A percentile compares a stretch with the other conserved stretches of the same genome.
Evolutionary conservation across 108 stramenopile genomes (phyloP).

Genomic region (Skeletonema menzelii): DNA sequence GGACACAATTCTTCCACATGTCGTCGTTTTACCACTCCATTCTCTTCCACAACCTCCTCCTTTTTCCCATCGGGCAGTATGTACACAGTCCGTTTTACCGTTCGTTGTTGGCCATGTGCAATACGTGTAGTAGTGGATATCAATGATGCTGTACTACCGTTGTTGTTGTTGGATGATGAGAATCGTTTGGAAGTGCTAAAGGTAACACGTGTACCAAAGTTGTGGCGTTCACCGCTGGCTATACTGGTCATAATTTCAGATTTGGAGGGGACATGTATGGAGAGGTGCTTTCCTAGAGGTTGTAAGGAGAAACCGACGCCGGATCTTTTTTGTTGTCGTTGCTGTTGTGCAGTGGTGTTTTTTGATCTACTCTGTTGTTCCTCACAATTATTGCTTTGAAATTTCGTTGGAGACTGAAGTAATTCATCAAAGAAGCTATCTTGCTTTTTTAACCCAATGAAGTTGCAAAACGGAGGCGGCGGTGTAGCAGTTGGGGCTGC

Average conservation of each 20-base stretch:
- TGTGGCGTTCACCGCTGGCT: slow-evolving; percentile 20
- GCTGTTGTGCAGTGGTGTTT: background rate
- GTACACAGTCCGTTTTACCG: slow-evolving; percentile 28
- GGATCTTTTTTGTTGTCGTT: background rate
- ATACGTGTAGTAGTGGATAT: slow-evolving; percentile 37
- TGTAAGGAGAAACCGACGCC: slow-evolving; percentile 34
- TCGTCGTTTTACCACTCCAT: slow-evolving; percentile 29
- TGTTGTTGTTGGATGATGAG: background rate
- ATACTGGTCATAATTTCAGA: slow-evolving; percentile 30
- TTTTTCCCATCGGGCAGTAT: slow-evolving; percentile 35
- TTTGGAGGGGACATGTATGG: slow-evolving; percentile 33
- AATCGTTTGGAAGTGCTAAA: slow-evolving; percentile 9
- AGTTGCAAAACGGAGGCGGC: background rate
- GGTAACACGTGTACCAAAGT: slow-evolving; percentile 31
- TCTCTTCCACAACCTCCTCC: slow-evolving; percentile 36
- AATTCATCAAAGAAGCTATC: slow-evolving; percentile 44
- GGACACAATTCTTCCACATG: slow-evolving; percentile 20
- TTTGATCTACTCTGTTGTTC: background rate
- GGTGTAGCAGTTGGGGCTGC: background rate
- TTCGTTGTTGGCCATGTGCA: slow-evolving; percentile 32
- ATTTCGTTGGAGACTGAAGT: slow-evolving; percentile 5
- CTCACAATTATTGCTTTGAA: background rate
- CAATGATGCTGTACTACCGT: background rate
- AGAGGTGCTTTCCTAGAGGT: slow-evolving; percentile 31
- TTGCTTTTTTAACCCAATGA: slow-evolving; percentile 1